These are phyloP conservation scores for Pisolithus orientalis DNA, from an alignment of 768 basidiomycete genomes.

Conservation along the genomic window DNA sequence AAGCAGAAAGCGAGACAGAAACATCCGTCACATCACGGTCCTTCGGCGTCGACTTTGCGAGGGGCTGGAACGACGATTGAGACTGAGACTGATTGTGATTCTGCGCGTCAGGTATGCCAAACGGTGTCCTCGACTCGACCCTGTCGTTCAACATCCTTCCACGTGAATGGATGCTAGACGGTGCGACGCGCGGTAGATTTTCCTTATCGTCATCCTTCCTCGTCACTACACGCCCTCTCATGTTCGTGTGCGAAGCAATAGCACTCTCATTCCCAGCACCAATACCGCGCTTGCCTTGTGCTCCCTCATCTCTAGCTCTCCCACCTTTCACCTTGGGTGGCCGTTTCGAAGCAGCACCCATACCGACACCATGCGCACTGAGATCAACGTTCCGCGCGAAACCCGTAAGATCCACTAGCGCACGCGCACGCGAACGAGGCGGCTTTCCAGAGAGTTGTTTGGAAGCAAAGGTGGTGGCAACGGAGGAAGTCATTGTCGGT, in stretches of 20 bases:
- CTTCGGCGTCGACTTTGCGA: conserved; percentile 12
- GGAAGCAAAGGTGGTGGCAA: conserved; percentile 3
- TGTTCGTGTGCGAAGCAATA: conserved; percentile 9
- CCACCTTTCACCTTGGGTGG: conserved; percentile 7
- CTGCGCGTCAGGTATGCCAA: background rate
- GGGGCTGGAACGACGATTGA: background rate
- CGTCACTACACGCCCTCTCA: conserved; percentile 3
- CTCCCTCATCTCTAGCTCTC: background rate
- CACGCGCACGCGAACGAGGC: conserved; percentile 24
- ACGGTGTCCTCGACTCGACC: conserved; percentile 2
- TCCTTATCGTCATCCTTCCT: conserved; percentile 25
- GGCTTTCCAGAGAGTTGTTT: conserved; percentile 25
- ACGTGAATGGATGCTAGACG: background rate
- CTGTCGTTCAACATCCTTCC: conserved; percentile 1
- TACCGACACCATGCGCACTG: conserved; percentile 23
- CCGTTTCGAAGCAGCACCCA: background rate
- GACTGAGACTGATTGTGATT: conserved; percentile 8
- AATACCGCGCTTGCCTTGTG: background rate
- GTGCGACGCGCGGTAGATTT: conserved; percentile 6
- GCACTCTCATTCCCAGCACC: background rate
- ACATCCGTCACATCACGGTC: conserved; percentile 5
- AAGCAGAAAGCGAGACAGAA: conserved; percentile 6
- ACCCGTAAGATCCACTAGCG: conserved; percentile 36
- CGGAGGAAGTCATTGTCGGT: conserved; percentile 13
- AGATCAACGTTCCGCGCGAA: conserved; percentile 28